A percentile compares a stretch with the other conserved stretches of the same genome.
These are phyloP conservation scores for Rhodotorula sp. DNA, from an alignment of 1,284 basidiomycete genomes.

Conservation along the genomic window DNA sequence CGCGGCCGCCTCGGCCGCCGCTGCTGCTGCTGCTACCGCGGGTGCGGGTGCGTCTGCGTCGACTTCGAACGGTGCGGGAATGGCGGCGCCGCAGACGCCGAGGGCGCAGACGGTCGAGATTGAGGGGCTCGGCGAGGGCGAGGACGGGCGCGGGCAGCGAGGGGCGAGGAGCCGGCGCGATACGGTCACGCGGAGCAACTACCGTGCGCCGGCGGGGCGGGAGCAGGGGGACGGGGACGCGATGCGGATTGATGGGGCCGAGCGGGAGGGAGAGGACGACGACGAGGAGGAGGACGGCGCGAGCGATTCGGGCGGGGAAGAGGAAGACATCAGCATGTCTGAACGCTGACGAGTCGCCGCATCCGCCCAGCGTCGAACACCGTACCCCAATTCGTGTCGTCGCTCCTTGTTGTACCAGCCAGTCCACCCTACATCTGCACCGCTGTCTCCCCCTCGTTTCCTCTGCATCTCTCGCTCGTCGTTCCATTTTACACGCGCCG, in stretches of 20 bases:
- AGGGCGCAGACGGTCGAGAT: background rate
- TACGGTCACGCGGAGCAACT: slow-evolving; percentile 29
- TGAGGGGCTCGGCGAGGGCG: background rate
- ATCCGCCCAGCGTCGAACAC: too few species aligned
- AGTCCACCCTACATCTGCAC: too few species aligned
- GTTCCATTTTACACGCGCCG: too few species aligned
- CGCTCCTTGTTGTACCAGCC: too few species aligned
- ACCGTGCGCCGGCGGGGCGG: background rate
- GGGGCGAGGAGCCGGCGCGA: background rate
- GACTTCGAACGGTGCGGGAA: background rate
- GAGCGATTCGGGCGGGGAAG: slow-evolving; percentile 13
- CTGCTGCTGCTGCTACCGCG: too few species aligned
- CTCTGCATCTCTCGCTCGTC: too few species aligned
- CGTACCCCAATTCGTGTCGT: too few species aligned
- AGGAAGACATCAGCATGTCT: slow-evolving; percentile 30
- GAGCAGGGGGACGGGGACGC: background rate
- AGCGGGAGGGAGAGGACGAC: background rate
- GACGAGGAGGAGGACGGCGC: slow-evolving; percentile 1
- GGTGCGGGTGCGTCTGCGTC: background rate
- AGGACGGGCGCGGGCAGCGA: background rate
- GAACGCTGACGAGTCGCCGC: background rate
- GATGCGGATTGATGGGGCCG: background rate
- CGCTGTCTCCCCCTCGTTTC: too few species aligned
- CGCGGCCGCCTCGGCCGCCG: too few species aligned
- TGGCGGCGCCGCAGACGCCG: background rate